Evolutionary conservation across 179 eudicot genomes (phyloP).

Genomic region (Corrigiola litoralis): DNA sequence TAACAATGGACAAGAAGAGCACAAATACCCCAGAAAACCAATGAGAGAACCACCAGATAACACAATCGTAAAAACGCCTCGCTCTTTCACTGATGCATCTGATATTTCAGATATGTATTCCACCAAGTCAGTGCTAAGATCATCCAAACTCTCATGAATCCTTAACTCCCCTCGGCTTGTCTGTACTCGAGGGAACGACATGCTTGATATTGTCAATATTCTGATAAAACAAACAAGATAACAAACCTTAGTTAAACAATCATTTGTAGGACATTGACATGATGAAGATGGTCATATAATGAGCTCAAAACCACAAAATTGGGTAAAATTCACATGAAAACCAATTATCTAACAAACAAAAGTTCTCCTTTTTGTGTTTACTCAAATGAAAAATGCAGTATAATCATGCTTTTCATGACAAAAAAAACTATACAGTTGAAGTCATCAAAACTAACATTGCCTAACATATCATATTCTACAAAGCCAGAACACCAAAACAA

Average conservation of each 20-base stretch:
- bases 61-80: slow-evolving; percentile 78
- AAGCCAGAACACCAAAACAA: slow-evolving; percentile 4
- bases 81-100: slow-evolving; percentile 69
- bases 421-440: background rate
- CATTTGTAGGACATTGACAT: background rate
- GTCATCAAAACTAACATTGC: background rate
- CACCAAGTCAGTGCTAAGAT: slow-evolving; percentile 70
- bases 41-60: slow-evolving; percentile 91
- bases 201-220: slow-evolving; percentile 19
- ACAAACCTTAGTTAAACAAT: background rate
- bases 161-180: slow-evolving; percentile 67
- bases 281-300: no score
- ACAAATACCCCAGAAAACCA: slow-evolving; percentile 58
- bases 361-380: background rate
- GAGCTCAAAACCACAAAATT: no score
- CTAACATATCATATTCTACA: background rate
- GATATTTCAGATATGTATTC: slow-evolving; percentile 80
- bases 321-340: background rate
- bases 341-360: background rate
- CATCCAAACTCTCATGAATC: slow-evolving; percentile 69
- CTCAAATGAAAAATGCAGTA: background rate
- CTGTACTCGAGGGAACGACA: slow-evolving; percentile 50
- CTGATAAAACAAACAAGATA: slow-evolving; percentile 19
- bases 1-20: slow-evolving; percentile 4
- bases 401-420: background rate